A percentile compares a stretch with the other conserved stretches of the same genome.
phyloP scores from a whole-genome alignment of 441 rosid genomes.

The Pelargonium cotyledonis region DNA sequence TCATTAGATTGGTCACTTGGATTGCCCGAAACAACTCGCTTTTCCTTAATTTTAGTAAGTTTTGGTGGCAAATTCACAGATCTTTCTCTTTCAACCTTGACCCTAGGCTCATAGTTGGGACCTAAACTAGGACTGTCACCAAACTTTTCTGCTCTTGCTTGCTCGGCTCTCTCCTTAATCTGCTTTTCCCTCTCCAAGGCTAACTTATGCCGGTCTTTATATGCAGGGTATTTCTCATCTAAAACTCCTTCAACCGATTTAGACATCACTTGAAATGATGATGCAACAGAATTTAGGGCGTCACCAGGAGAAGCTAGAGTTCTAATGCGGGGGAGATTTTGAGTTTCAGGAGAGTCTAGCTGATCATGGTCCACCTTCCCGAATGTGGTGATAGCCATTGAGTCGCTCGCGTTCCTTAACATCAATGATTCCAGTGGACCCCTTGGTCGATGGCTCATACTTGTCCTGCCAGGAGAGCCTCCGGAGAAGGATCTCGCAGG shows the following conservation, averaged over 20 bases:
- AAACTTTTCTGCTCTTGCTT: conserved; percentile 71
- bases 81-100: conserved; percentile 25
- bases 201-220: conserved; percentile 82
- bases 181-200: conserved; percentile 85
- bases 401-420: conserved; percentile 78
- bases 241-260: conserved; percentile 70
- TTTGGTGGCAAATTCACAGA: conserved; percentile 50
- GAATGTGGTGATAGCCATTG: conserved; percentile 72
- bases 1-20: conserved; percentile 46
- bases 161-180: conserved; percentile 69
- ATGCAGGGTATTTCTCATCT: conserved; percentile 84
- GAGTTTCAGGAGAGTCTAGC: conserved; percentile 53
- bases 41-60: conserved; percentile 78
- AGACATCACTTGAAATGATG: conserved; percentile 86
- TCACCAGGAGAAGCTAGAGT: conserved; percentile 48
- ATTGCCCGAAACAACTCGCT: conserved; percentile 31
- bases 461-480: conserved; percentile 65
- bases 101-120: conserved; percentile 25
- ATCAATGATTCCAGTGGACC: conserved; percentile 87
- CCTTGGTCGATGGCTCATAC: conserved; percentile 52
- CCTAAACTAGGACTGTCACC: conserved; percentile 26
- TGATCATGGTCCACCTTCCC: conserved; percentile 58
- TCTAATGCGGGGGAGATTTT: conserved; percentile 45
- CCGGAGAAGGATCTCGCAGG: conserved; percentile 73
- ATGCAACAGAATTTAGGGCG: conserved; percentile 48